A percentile compares a stretch with the other conserved stretches of the same genome.
phyloP scores from a whole-genome alignment of 805 yeast species.

The Debaryomyces tyrocola region DNA sequence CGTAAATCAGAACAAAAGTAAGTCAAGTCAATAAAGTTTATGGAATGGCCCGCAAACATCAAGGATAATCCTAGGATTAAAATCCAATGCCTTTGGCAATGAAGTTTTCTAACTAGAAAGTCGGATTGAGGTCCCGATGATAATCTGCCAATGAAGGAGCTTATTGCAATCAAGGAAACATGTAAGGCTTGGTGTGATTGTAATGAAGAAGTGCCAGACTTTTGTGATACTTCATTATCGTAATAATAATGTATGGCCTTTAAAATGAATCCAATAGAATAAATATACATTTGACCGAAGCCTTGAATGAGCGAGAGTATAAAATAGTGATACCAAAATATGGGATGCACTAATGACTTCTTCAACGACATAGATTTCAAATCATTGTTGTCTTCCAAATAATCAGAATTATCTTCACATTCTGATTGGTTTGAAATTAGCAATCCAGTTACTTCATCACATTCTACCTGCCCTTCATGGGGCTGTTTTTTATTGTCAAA shows the following conservation, averaged over 20 bases:
- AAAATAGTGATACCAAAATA: slow-evolving; percentile 32
- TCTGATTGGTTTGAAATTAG: neutral
- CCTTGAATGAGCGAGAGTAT: slow-evolving; percentile 34
- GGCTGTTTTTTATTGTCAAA: slow-evolving; percentile 9
- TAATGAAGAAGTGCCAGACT: slow-evolving; percentile 10
- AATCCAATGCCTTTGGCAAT: slow-evolving; percentile 33
- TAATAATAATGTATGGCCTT: slow-evolving; percentile 28
- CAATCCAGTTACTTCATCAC: neutral
- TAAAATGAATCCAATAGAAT: slow-evolving; percentile 30
- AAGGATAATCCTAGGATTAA: slow-evolving; percentile 25
- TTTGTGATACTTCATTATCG: slow-evolving; percentile 4
- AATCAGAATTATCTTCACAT: neutral
- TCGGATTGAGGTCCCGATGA: slow-evolving; percentile 34
- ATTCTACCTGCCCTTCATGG: neutral
- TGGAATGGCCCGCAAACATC: slow-evolving; percentile 30
- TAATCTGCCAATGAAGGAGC: slow-evolving; percentile 31
- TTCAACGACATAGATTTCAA: slow-evolving; percentile 17
- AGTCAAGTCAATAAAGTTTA: slow-evolving; percentile 16
- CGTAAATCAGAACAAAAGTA: slow-evolving; percentile 9
- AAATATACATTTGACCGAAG: slow-evolving; percentile 39
- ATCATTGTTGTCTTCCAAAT: neutral
- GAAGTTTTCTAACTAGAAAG: slow-evolving; percentile 19
- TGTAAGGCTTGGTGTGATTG: slow-evolving; percentile 30
- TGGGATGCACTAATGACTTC: slow-evolving; percentile 25
- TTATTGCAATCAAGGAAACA: slow-evolving; percentile 30